Evolutionary conservation across 768 basidiomycete genomes (phyloP), one percentile per base, ranked within the genome.

Genomic region (Tremella mesenterica): DNA sequence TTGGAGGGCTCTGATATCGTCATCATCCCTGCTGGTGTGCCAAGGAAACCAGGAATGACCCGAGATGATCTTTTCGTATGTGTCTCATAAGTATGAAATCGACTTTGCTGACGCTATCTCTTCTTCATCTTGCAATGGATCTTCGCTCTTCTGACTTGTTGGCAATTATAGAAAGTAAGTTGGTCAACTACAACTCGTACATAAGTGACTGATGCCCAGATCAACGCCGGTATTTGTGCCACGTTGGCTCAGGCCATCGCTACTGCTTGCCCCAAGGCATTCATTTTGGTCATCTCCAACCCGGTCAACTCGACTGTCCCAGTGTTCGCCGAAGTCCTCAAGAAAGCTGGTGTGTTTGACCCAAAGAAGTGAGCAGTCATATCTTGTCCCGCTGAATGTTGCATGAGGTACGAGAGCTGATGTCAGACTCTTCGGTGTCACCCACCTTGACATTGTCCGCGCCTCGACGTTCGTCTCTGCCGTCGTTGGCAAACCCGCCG

Each of bases 1-100:
- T 81, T 99, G 56, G 83, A 88, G 56, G 92, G 85, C 59, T 85
- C 81, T 54, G 79, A 96, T 75, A 86, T 97, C 58, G 84, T 97
- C 61, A 86, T 97, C 59, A 95, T 97, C 72, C 95, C 95, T 54
- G 95, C 95, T 76, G 95, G 95, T 81, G 93, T 99, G 58, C 95
- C 95, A 61, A 81, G 95, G 74, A 99, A 99, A 83, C 90, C 91
- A 70, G 67, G 65, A 36, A 55, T 67, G 63, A 69, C 69, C 59
- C 71, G 74, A 47, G 74, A 75, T 53, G 74, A 75, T 54, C 71
- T 75, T 39, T 75, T 75, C 64, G 70, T 73, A 43, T 52, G 71
- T 68, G 20, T 3, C 36, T 45, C 25, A 33, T 13, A 21, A 30
- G 8, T 16, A 29, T 26, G 25, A 20, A n/a, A 1, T 25, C 50